phyloP scores from a whole-genome alignment of 2,329 filamentous ascomycete species.

The Aschersonia sp. region DNA sequence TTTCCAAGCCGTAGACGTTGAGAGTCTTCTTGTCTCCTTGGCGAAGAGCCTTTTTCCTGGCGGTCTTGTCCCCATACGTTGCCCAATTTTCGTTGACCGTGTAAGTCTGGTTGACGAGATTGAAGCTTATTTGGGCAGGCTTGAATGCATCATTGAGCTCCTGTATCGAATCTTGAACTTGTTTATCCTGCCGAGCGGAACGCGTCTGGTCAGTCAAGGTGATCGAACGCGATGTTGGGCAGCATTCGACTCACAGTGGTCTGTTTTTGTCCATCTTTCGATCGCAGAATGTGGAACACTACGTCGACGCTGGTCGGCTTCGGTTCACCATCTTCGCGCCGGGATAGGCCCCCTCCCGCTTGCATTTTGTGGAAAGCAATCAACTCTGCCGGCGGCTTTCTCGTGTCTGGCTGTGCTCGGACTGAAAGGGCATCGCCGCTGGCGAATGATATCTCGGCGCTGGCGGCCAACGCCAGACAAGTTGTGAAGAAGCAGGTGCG shows the following conservation, averaged over 20 bases:
- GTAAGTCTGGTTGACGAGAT: not conserved
- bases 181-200: not conserved
- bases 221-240: not conserved
- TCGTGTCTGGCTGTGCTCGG: no score
- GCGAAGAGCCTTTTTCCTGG: not conserved
- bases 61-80: not conserved
- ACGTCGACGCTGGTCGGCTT: not conserved
- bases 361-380: not conserved
- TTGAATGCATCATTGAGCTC: not conserved
- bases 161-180: not conserved
- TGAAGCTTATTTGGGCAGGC: not conserved
- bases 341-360: not conserved
- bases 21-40: not conserved
- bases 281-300: not conserved
- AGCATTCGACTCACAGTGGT: not conserved
- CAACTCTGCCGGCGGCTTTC: not conserved
- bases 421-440: no score
- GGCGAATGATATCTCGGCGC: no score
- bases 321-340: not conserved
- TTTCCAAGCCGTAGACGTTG: not conserved
- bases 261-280: not conserved
- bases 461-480: no score
- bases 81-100: not conserved
- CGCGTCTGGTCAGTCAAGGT: not conserved
- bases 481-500: no score